Percentiles rank a stretch among this genome's conserved stretches.
Conservation (phyloP, 2,329 filamentous ascomycete species). For the Verticillium longisporum region DNA sequence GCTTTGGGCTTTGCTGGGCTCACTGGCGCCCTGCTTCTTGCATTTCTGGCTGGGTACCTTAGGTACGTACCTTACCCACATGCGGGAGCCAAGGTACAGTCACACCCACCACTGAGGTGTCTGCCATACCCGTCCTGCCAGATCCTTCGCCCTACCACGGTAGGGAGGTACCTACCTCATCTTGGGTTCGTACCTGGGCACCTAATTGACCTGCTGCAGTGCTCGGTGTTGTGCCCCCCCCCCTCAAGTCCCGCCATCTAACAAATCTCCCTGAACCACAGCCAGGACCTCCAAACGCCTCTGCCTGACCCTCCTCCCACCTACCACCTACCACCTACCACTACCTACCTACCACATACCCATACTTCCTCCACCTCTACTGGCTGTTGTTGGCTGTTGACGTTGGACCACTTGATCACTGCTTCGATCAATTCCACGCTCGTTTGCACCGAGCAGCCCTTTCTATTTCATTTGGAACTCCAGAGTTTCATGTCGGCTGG, state of each 20-base stretch:
- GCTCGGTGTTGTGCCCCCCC: neutral
- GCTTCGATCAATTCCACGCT: neutral
- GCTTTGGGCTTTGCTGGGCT: neutral
- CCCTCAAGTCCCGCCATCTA: neutral
- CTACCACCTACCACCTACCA: no score
- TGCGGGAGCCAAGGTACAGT: no score
- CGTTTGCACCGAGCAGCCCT: neutral
- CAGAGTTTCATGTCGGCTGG: neutral
- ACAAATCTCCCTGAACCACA: slow-evolving; percentile 2
- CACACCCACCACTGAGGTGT: neutral
- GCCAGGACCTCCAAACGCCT: neutral
- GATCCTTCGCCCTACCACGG: neutral
- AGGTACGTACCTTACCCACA: neutral
- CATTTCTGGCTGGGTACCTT: neutral
- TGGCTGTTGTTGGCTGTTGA: neutral
- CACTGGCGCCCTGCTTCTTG: neutral
- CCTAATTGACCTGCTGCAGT: neutral
- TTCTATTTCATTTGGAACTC: neutral
- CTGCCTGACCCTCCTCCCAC: neutral
- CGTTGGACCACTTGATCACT: neutral
- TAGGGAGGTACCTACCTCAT: no score
- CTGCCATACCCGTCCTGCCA: neutral
- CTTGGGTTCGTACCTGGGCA: no score
- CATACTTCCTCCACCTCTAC: neutral
- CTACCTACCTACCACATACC: neutral